Evolutionary conservation across 2,329 filamentous ascomycete genomes (phyloP).

Genomic region (Aspergillus awamori): DNA sequence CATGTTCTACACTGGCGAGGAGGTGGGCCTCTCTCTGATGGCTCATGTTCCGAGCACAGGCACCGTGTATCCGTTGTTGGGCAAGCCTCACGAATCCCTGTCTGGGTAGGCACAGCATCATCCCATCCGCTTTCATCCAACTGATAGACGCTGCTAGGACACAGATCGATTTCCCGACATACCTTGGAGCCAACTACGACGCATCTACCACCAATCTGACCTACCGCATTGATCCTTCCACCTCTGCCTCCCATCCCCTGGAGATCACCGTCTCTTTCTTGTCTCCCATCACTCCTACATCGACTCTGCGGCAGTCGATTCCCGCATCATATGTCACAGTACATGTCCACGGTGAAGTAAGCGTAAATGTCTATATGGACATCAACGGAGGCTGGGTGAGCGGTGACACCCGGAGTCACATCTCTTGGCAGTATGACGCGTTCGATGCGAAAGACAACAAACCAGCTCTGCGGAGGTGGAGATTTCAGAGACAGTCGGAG

Average conservation of each 20-base stretch:
- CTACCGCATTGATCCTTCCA: conserved; percentile 58
- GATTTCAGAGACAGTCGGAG: conserved; percentile 52
- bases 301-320: conserved; percentile 76
- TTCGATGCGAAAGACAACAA: conserved; percentile 44
- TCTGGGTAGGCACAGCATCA: conserved; percentile 40
- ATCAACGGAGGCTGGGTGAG: conserved; percentile 81
- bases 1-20: conserved; percentile 77
- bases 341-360: conserved; percentile 66
- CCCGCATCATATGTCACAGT: conserved; percentile 80
- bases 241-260: conserved; percentile 39
- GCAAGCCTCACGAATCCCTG: conserved; percentile 67
- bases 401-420: conserved; percentile 68
- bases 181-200: conserved; percentile 66
- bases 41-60: conserved; percentile 63
- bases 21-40: conserved; percentile 66
- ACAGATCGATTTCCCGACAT: conserved; percentile 61
- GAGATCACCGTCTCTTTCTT: conserved; percentile 67
- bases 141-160: conserved; percentile 36
- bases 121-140: not conserved
- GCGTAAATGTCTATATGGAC: conserved; percentile 66
- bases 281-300: conserved; percentile 79
- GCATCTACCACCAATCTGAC: conserved; percentile 71
- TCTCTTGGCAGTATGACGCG: conserved; percentile 68
- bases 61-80: conserved; percentile 65
- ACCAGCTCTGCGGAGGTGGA: conserved; percentile 47